Base-by-base conservation (phyloP, 2,329 filamentous ascomycete genomes). In the Neopestalotiopsis sp. region DNA sequence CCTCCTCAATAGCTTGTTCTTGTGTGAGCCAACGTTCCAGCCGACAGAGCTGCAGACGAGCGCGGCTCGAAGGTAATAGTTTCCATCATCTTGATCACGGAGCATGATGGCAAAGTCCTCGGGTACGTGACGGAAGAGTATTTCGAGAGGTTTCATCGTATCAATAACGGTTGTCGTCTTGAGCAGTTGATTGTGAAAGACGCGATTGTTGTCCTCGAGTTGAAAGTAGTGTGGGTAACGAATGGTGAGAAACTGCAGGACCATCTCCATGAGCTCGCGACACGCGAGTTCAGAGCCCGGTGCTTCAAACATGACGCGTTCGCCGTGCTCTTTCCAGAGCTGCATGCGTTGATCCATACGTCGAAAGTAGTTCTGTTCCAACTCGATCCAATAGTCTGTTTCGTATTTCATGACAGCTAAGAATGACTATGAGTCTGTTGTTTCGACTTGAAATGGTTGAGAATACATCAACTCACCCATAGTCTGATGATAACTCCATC, bases 231-330 rank as follows among this genome's bases (percentile, higher is more conserved):
- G 86, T 0, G 94, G 94, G 75, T 97, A 97, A 3, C 94, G 86
- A 3, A 89, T 85, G 70, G 89, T 92, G n/a, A 95, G 80, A 72
- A 95, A 97, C 72, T 95, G 92, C 3, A 97, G 73, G 2, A 85
- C 86, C 89, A 95, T 94, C 78, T 97, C 94, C 93, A 96, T 95
- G 5, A 96, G 83, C 75, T 97, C 94, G 76, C 94, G 94, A 77
- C 91, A 94, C 0, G 90, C 94, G 0, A 96, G 83, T 74, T 96
- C 92, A 0, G 91, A 91, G 1, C 93, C 93, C 0, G 93, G 92
- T 0, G 95, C 83, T 40, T 85, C 84, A 68, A 91, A 86, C 1
- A 96, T 84, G 1, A 97, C 89, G 3, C 83, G 80, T 10, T 84
- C 84, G 1, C 91, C 89, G 71, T 95, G 84, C 69, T 90, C 81